Conservation (phyloP, 768 basidiomycete species). For the Lactarius pseudohatsudake region DNA sequence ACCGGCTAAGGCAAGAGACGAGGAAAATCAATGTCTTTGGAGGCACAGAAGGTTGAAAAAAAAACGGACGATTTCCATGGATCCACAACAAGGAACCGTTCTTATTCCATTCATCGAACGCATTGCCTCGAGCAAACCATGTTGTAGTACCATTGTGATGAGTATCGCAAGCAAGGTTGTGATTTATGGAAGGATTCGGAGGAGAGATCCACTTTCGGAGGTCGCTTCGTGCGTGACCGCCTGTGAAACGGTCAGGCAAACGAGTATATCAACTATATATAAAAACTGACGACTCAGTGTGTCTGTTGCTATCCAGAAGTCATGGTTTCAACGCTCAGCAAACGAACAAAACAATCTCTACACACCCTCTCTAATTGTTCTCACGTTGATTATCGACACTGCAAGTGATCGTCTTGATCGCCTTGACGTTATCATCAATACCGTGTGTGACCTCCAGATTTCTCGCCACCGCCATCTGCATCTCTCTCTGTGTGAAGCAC, state of each 20-base stretch:
- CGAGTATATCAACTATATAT: too few relatives aligned
- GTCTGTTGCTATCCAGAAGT: not conserved
- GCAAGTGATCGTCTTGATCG: not conserved
- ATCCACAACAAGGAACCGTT: constrained; percentile 12
- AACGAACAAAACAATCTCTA: not conserved
- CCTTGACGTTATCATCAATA: too few relatives aligned
- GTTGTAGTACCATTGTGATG: constrained; percentile 1
- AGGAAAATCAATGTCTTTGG: not conserved
- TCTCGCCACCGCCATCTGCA: not conserved
- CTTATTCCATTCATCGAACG: constrained; percentile 7
- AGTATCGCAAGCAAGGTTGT: constrained; percentile 1
- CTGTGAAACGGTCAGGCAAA: not conserved
- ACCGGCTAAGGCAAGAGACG: not conserved
- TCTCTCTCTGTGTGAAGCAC: constrained; percentile 7
- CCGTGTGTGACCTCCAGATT: not conserved
- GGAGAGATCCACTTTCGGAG: constrained; percentile 11
- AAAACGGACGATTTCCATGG: constrained; percentile 12
- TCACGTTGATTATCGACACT: not conserved
- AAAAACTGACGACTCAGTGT: not conserved
- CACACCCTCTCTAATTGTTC: not conserved
- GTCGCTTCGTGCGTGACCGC: not conserved
- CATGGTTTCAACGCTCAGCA: not conserved
- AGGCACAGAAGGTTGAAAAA: not conserved
- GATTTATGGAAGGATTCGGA: constrained; percentile 14
- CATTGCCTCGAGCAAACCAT: not conserved